phyloP scores from a whole-genome alignment of 2,329 filamentous ascomycete genomes.

The Exophiala alcalophila region DNA sequence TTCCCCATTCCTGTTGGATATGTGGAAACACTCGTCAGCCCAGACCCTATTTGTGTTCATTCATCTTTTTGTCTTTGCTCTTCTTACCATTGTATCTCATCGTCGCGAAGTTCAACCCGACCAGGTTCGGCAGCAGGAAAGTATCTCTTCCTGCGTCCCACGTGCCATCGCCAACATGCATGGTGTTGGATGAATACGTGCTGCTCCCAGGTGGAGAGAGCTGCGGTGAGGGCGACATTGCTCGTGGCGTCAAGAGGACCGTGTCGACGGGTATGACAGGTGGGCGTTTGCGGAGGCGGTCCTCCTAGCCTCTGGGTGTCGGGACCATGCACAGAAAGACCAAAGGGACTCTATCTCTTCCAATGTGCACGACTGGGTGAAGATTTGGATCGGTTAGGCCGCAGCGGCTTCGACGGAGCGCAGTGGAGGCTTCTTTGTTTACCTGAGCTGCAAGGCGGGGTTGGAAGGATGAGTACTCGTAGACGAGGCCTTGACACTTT shows the following conservation, averaged over 20 bases:
- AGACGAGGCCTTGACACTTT: too few relatives aligned
- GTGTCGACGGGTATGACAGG: constrained; percentile 1
- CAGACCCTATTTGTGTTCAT: too few relatives aligned
- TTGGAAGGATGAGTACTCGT: constrained; percentile 1
- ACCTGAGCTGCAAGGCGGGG: constrained; percentile 10
- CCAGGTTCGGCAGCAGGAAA: constrained; percentile 62
- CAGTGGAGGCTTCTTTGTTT: constrained; percentile 14
- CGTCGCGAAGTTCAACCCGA: constrained; percentile 63
- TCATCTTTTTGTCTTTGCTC: constrained; percentile 9
- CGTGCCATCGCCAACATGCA: constrained; percentile 65
- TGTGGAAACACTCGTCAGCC: too few relatives aligned
- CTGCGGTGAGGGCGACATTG: constrained; percentile 39
- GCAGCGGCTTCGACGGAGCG: neutral
- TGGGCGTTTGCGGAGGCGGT: constrained; percentile 21
- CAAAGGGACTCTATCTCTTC: neutral
- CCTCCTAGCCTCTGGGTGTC: constrained; percentile 19
- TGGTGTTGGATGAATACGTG: constrained; percentile 58
- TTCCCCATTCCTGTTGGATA: constrained; percentile 63
- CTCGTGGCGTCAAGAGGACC: neutral
- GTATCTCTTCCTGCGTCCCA: constrained; percentile 62
- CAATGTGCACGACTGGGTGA: neutral
- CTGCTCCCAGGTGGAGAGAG: constrained; percentile 60
- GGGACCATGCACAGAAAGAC: constrained; percentile 21
- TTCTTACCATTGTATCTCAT: constrained; percentile 63
- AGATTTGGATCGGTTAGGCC: neutral